Percentiles rank a stretch among this genome's conserved stretches.
Evolutionary conservation across 305 asterid species (phyloP).

Genomic region (Fraxinus xanthoxyloides): DNA sequence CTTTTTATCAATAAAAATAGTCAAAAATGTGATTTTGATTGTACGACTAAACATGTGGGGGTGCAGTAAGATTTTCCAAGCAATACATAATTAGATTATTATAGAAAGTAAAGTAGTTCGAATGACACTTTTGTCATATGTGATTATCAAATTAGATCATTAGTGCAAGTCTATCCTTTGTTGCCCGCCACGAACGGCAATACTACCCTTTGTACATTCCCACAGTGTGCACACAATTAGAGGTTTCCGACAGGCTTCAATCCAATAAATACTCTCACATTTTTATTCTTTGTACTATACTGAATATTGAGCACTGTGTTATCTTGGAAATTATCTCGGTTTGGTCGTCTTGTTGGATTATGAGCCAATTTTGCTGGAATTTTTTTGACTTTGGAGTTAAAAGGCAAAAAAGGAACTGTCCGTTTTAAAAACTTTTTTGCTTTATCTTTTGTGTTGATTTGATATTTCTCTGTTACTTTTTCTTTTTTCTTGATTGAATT

Average conservation of each 20-base stretch:
- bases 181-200: neutral
- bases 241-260: constrained; percentile 48
- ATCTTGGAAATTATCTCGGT: constrained; percentile 27
- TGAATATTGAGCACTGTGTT: constrained; percentile 34
- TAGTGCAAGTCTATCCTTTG: neutral
- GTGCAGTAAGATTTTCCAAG: neutral
- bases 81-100: neutral
- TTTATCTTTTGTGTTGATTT: constrained; percentile 21
- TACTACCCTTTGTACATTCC: constrained; percentile 14
- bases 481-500: constrained; percentile 17
- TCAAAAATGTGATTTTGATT: neutral
- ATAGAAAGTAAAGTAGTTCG: neutral
- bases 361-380: constrained; percentile 34
- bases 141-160: neutral
- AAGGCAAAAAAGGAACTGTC: constrained; percentile 28
- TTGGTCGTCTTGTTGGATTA: constrained; percentile 39
- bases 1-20: neutral
- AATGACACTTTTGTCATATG: neutral
- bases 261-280: constrained; percentile 35
- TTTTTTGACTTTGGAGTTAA: constrained; percentile 36
- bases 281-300: constrained; percentile 43
- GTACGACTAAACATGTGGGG: neutral
- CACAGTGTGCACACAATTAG: constrained; percentile 22
- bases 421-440: constrained; percentile 14
- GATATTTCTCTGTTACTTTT: constrained; percentile 18